phyloP scores from a whole-genome alignment of 169 alveolate species.

The Eimeria necatrix region DNA sequence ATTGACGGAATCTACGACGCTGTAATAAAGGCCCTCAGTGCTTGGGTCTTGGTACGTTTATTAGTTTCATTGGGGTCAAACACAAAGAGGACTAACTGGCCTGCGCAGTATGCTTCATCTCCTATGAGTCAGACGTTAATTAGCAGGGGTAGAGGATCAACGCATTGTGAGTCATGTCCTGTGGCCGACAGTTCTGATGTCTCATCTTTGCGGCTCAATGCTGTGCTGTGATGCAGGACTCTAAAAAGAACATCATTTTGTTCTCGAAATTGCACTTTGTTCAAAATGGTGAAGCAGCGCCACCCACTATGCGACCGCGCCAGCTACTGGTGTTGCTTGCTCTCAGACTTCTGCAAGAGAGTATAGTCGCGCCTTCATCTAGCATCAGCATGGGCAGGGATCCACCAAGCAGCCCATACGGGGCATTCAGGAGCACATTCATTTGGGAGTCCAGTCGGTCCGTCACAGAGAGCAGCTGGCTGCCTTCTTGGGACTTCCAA shows the following conservation, averaged over 20 bases:
- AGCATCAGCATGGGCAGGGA: neutral
- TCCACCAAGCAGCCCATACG: neutral
- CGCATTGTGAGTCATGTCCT: no score
- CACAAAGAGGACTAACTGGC: no score
- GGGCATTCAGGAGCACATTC: neutral
- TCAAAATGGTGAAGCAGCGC: neutral
- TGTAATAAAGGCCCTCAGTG: constrained; percentile 36
- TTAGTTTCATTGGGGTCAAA: no score
- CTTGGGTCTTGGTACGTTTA: constrained; percentile 48
- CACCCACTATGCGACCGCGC: constrained; percentile 49
- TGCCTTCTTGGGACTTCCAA: neutral
- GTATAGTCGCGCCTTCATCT: constrained; percentile 36
- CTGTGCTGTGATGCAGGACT: constrained; percentile 38
- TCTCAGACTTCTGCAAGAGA: constrained; percentile 67
- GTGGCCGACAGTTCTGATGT: no score
- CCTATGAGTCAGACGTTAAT: no score
- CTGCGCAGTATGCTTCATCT: no score
- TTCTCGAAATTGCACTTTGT: constrained; percentile 24
- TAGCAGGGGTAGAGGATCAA: no score
- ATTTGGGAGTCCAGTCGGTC: neutral
- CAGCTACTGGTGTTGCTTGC: constrained; percentile 56
- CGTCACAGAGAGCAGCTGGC: neutral
- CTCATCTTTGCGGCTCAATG: no score
- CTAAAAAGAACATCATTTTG: constrained; percentile 29
- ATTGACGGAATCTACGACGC: constrained; percentile 45